phyloP scores from a whole-genome alignment of 495 filamentous ascomycete species.

The Podospora pseudoanserina region DNA sequence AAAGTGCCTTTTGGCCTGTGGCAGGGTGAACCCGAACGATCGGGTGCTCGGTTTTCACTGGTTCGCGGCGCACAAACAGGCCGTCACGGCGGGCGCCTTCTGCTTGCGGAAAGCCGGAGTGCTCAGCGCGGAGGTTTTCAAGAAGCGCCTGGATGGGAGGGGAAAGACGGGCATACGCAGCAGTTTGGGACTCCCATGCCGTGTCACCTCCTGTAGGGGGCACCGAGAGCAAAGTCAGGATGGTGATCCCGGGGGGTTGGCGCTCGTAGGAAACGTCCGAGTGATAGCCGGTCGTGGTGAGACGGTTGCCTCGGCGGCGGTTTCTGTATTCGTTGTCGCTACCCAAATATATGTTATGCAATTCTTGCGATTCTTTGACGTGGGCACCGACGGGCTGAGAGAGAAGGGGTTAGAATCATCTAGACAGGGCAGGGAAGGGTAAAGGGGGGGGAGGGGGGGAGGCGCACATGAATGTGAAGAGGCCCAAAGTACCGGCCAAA shows the following conservation, averaged over 20 bases:
- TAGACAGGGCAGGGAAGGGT: background rate
- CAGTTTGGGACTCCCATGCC: conserved; percentile 69
- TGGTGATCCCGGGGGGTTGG: conserved; percentile 75
- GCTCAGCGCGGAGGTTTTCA: conserved; percentile 65
- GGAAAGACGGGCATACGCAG: conserved; percentile 68
- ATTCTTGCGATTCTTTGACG: conserved; percentile 39
- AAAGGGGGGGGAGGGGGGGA: background rate
- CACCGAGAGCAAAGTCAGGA: conserved; percentile 64
- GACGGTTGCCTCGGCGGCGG: conserved; percentile 44
- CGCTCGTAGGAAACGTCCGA: conserved; percentile 66
- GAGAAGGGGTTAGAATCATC: background rate
- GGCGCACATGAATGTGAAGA: conserved; percentile 57
- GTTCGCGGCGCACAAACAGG: conserved; percentile 62
- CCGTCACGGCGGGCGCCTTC: conserved; percentile 58
- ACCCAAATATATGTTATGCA: conserved; percentile 50
- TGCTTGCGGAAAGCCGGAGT: conserved; percentile 69
- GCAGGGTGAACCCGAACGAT: conserved; percentile 70
- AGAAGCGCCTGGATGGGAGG: conserved; percentile 66
- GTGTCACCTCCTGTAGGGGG: conserved; percentile 76
- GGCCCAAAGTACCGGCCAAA: conserved; percentile 65
- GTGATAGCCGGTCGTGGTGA: conserved; percentile 43
- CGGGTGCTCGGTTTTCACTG: conserved; percentile 64
- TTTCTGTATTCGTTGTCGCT: conserved; percentile 44
- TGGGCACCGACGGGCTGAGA: conserved; percentile 43
- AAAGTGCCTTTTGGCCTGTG: conserved; percentile 76